Percentiles rank a stretch among this genome's conserved stretches.
These are phyloP conservation scores for Begonia loranthoides DNA, from an alignment of 306 rosid species.

Conservation along the genomic window DNA sequence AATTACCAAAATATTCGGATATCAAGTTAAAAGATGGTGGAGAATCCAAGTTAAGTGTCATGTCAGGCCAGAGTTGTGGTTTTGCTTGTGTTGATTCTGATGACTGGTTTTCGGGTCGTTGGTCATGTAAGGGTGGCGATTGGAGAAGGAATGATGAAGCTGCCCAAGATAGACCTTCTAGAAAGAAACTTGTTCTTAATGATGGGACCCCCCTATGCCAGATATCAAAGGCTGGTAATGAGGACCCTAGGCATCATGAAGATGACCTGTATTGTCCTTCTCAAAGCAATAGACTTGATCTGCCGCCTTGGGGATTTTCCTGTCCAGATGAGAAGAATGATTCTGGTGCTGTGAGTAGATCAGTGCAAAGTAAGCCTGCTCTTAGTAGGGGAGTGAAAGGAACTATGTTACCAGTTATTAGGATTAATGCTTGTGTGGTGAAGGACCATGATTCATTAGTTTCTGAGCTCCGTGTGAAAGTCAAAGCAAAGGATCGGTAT, in stretches of 20 bases:
- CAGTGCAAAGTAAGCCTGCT: slow-evolving; percentile 41
- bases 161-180: slow-evolving; percentile 48
- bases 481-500: slow-evolving; percentile 51
- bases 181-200: slow-evolving; percentile 77
- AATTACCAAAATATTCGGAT: slow-evolving; percentile 28
- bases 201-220: slow-evolving; percentile 72
- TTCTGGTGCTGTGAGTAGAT: slow-evolving; percentile 22
- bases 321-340: slow-evolving; percentile 64
- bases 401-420: slow-evolving; percentile 65
- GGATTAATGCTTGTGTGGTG: slow-evolving; percentile 93
- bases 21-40: slow-evolving; percentile 18
- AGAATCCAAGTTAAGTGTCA: slow-evolving; percentile 24
- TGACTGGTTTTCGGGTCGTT: slow-evolving; percentile 74
- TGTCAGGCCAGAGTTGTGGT: slow-evolving; percentile 44
- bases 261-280: slow-evolving; percentile 86
- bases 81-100: slow-evolving; percentile 24
- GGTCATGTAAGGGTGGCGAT: slow-evolving; percentile 99
- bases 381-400: slow-evolving; percentile 67
- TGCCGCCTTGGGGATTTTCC: slow-evolving; percentile 83
- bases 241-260: slow-evolving; percentile 89
- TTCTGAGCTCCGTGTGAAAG: slow-evolving; percentile 61
- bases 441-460: slow-evolving; percentile 77
- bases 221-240: slow-evolving; percentile 80
- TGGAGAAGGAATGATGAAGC: slow-evolving; percentile 90
- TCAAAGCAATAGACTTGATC: slow-evolving; percentile 69